phyloP scores from a whole-genome alignment of 179 eudicot genomes.

The Silene coronaria region DNA sequence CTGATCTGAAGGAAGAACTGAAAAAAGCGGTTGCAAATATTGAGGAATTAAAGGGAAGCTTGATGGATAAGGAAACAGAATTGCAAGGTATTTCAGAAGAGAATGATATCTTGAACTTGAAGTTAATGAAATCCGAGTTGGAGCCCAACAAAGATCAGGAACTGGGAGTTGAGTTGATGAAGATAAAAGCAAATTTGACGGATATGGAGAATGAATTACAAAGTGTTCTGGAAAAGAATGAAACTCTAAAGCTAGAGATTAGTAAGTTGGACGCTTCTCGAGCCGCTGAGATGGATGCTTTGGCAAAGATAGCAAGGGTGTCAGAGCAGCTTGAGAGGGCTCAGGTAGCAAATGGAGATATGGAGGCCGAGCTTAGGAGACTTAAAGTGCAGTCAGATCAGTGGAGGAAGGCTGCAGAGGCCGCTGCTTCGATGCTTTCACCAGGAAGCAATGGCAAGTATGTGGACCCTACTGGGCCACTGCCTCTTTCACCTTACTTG shows the following conservation, averaged over 20 bases:
- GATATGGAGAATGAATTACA: slow-evolving; percentile 55
- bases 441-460: slow-evolving; percentile 49
- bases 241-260: slow-evolving; percentile 44
- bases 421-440: slow-evolving; percentile 86
- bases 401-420: slow-evolving; percentile 98
- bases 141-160: slow-evolving; percentile 34
- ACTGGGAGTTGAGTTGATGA: slow-evolving; percentile 41
- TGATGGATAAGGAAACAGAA: slow-evolving; percentile 88
- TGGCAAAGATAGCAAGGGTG: slow-evolving; percentile 41
- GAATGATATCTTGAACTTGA: slow-evolving; percentile 46
- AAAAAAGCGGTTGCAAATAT: slow-evolving; percentile 40
- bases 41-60: slow-evolving; percentile 61
- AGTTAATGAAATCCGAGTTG: slow-evolving; percentile 34
- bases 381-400: slow-evolving; percentile 83
- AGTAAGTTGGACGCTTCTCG: slow-evolving; percentile 40
- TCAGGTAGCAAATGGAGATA: slow-evolving; percentile 46
- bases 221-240: slow-evolving; percentile 47
- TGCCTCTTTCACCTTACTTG: slow-evolving; percentile 56
- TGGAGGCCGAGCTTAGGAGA: slow-evolving; percentile 76
- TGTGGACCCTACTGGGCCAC: slow-evolving; percentile 63
- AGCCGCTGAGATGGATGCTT: slow-evolving; percentile 53
- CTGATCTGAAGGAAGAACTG: slow-evolving; percentile 51
- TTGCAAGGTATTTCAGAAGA: slow-evolving; percentile 68
- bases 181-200: slow-evolving; percentile 39
- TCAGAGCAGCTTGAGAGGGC: slow-evolving; percentile 68